Evolutionary conservation across 306 rosid genomes (phyloP), one percentile per base, ranked within the genome.

Genomic region (barrel medic (Medicago truncatula)): DNA sequence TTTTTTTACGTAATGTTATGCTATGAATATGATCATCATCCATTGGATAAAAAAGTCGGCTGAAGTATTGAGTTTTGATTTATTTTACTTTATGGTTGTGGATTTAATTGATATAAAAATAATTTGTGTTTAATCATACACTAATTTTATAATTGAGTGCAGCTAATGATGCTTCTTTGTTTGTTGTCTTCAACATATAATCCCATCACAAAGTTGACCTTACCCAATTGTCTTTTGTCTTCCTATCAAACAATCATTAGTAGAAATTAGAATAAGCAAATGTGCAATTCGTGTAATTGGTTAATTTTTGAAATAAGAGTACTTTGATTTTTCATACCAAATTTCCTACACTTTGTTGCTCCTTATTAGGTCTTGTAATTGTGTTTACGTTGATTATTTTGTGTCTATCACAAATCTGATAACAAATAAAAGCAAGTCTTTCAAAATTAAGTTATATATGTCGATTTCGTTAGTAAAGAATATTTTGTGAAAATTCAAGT

Each of bases 121-220:
- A 13, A 25, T 13, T 25, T 6, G 20, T 61, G 12, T 28, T 14
- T 31, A 61, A 61, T 61, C 67, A 61, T 61, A 15, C 67, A 61
- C 67, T 61, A 61, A 31, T 61, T 61, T 61, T 61, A 31, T 31
- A 61, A 61, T 31, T 34, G 43, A 61, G 20, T 34, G 67, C 67
- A 7, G 67, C 67, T 61, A 61, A 61, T 61, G 21, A 61, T 31
- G 3, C 43, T 31, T 4, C 9, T 14, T 13, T 61, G 11, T 61
- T 31, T 61, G 6, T 61, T 28, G 66, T 60, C 66, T 25, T 60
- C 41, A 13, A 57, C 36, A 60, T 2, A 31, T 8, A 31, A 12
- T 28, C 18, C 18, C 5, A 31, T 61, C 20, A 7, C 43, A 31
- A 12, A 31, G 67, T 61, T 61, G 43, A 61, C 67, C 9, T 13